A percentile compares a stretch with the other conserved stretches of the same genome.
Conservation (phyloP, 1,139 yeast genomes). For the Suhomyces terraborum region DNA sequence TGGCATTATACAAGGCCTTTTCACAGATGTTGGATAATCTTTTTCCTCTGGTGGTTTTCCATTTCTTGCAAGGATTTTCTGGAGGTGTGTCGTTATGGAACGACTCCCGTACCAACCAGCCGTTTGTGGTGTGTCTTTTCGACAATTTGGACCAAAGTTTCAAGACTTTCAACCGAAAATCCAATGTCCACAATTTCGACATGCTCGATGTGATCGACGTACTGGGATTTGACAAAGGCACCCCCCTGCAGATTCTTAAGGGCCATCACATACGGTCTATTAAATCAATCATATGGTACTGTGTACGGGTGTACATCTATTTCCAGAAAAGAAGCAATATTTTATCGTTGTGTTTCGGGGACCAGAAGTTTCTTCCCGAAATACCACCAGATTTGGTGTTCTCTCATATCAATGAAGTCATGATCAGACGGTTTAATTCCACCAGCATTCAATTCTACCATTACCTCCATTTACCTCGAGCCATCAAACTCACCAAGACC, state of each 20-base stretch:
- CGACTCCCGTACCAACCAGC: slow-evolving; percentile 3
- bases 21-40: slow-evolving; percentile 26
- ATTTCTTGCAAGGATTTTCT: slow-evolving; percentile 28
- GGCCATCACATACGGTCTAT: slow-evolving; percentile 10
- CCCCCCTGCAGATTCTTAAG: background rate
- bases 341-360: slow-evolving; percentile 23
- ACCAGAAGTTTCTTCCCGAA: slow-evolving; percentile 17
- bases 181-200: background rate
- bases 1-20: slow-evolving; percentile 24
- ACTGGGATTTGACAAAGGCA: no score
- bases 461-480: slow-evolving; percentile 25
- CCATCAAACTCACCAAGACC: slow-evolving; percentile 14
- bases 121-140: background rate
- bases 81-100: slow-evolving; percentile 24
- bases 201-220: no score
- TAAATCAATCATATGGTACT: slow-evolving; percentile 20
- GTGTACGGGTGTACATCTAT: slow-evolving; percentile 24
- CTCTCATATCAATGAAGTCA: slow-evolving; percentile 25
- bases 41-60: slow-evolving; percentile 28
- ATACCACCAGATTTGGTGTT: slow-evolving; percentile 9
- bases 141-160: background rate
- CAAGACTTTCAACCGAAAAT: background rate
- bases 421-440: slow-evolving; percentile 22
- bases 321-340: slow-evolving; percentile 27
- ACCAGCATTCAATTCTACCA: slow-evolving; percentile 20